phyloP scores from a whole-genome alignment of 2,329 filamentous ascomycete genomes.

The Fonsecaea multimorphosa region DNA sequence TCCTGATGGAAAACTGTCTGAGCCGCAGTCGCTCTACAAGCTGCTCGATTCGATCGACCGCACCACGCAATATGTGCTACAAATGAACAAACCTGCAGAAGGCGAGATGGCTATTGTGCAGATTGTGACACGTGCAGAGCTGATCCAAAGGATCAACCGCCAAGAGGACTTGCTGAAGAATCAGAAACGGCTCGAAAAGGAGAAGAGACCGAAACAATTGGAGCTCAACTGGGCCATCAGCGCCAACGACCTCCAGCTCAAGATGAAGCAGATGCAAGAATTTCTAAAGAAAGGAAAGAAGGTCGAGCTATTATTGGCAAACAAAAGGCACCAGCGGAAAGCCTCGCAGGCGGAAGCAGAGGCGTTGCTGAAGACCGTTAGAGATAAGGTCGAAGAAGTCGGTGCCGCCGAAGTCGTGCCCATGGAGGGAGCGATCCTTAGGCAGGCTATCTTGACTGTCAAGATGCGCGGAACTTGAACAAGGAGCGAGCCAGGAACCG shows the following conservation, averaged over 20 bases:
- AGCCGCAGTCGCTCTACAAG: constrained; percentile 26
- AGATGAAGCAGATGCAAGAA: constrained; percentile 67
- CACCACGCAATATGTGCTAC: constrained; percentile 58
- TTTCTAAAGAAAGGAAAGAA: constrained; percentile 77
- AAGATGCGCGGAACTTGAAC: constrained; percentile 27
- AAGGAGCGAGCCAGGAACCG: background rate
- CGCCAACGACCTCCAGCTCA: constrained; percentile 73
- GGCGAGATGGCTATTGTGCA: constrained; percentile 69
- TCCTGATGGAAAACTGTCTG: constrained; percentile 30
- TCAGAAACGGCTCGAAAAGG: constrained; percentile 46
- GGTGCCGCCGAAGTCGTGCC: constrained; percentile 49
- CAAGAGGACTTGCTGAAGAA: constrained; percentile 44
- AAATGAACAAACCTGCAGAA: constrained; percentile 49
- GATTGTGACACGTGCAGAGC: constrained; percentile 65
- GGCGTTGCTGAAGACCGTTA: constrained; percentile 61
- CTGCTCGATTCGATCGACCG: constrained; percentile 56
- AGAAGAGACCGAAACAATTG: constrained; percentile 69
- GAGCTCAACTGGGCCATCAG: constrained; percentile 91
- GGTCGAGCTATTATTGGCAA: constrained; percentile 75
- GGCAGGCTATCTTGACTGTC: constrained; percentile 37
- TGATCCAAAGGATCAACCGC: constrained; percentile 53
- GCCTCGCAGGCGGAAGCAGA: constrained; percentile 67
- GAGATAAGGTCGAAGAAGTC: constrained; percentile 52
- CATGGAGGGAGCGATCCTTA: constrained; percentile 51
- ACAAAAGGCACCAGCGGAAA: constrained; percentile 67